These are phyloP conservation scores for Capronia coronata DNA, from an alignment of 2,329 filamentous ascomycete genomes.

Conservation along the genomic window DNA sequence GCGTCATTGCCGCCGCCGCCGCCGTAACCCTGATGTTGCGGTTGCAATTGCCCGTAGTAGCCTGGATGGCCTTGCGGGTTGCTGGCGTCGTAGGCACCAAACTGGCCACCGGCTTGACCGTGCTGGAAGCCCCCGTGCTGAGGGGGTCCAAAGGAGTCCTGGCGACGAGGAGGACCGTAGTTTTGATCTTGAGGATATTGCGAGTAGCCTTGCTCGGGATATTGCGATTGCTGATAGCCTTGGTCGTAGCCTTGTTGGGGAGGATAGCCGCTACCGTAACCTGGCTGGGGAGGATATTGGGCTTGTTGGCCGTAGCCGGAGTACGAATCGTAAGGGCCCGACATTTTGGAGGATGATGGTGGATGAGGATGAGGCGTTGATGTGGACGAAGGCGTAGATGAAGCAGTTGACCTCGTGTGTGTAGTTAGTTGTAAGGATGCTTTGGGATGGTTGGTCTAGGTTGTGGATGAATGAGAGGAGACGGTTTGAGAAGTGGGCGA, in stretches of 20 bases:
- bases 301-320: conserved; percentile 30
- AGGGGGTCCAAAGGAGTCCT: conserved; percentile 34
- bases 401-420: too few relatives aligned
- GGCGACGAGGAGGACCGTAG: conserved; percentile 43
- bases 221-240: conserved; percentile 33
- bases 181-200: conserved; percentile 32
- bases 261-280: conserved; percentile 30
- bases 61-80: conserved; percentile 34
- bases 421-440: too few relatives aligned
- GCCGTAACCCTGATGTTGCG: background rate
- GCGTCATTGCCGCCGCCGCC: conserved; percentile 19
- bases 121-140: conserved; percentile 46
- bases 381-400: too few relatives aligned
- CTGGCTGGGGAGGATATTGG: conserved; percentile 27
- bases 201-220: conserved; percentile 33
- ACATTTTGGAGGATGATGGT: conserved; percentile 43
- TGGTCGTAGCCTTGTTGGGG: conserved; percentile 31
- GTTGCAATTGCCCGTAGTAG: conserved; percentile 33
- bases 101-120: conserved; percentile 35
- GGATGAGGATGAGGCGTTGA: too few relatives aligned
- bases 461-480: too few relatives aligned
- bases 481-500: too few relatives aligned
- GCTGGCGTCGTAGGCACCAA: conserved; percentile 32
- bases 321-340: conserved; percentile 46
- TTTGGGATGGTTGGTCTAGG: too few relatives aligned